Conservation (phyloP, 768 basidiomycete species). For the Porphyrellus cyaneotinctus region DNA sequence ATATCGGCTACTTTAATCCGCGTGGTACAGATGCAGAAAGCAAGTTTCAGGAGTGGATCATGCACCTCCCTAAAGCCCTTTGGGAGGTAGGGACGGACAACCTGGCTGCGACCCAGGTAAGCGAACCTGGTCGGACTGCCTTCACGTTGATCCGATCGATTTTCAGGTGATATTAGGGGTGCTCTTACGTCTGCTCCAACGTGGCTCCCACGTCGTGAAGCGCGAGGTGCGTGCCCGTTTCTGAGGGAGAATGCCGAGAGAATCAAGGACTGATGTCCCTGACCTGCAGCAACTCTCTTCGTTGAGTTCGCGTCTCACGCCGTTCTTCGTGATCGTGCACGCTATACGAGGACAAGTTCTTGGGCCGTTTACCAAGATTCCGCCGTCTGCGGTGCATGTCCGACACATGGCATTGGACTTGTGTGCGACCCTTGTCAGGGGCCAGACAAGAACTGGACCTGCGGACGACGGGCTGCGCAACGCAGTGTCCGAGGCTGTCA, state of each 20-base stretch:
- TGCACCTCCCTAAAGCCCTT: slow-evolving; percentile 70
- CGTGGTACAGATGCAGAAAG: slow-evolving; percentile 23
- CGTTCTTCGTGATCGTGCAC: slow-evolving; percentile 79
- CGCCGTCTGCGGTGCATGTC: slow-evolving; percentile 34
- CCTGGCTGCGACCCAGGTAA: slow-evolving; percentile 57
- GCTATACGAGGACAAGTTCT: slow-evolving; percentile 64
- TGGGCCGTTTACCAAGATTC: slow-evolving; percentile 79
- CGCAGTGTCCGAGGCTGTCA: slow-evolving; percentile 27
- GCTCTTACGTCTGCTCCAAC: slow-evolving; percentile 58
- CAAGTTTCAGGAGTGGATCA: slow-evolving; percentile 61
- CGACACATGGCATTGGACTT: slow-evolving; percentile 65
- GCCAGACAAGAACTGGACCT: slow-evolving; percentile 10
- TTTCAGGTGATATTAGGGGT: slow-evolving; percentile 54
- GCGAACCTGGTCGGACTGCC: slow-evolving; percentile 5
- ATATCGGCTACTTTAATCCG: slow-evolving; percentile 46
- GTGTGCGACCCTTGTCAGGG: slow-evolving; percentile 34
- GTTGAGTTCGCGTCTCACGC: slow-evolving; percentile 59
- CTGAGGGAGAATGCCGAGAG: not conserved
- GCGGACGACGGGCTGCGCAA: slow-evolving; percentile 16
- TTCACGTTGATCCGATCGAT: slow-evolving; percentile 5
- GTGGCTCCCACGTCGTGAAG: slow-evolving; percentile 43
- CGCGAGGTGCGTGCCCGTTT: slow-evolving; percentile 38
- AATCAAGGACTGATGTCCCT: slow-evolving; percentile 12
- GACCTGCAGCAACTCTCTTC: slow-evolving; percentile 41
- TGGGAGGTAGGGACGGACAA: slow-evolving; percentile 79